Conservation (phyloP, 495 filamentous ascomycete species). For the Astrothelium macrocarpum region DNA sequence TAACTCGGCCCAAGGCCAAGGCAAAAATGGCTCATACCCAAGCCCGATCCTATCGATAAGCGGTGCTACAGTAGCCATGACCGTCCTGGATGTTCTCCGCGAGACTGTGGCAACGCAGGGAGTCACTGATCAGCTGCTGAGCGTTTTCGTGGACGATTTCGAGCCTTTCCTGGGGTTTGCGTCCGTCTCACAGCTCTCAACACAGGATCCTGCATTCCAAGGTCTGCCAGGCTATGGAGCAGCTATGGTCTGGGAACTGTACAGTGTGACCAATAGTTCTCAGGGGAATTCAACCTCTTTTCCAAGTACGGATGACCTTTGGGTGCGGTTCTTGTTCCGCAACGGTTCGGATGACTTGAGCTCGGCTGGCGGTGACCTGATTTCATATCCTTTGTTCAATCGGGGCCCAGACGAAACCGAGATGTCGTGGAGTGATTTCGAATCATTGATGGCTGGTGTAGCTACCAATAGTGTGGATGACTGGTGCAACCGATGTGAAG, state of each 20-base stretch:
- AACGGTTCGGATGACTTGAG: constrained; percentile 48
- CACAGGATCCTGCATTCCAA: constrained; percentile 55
- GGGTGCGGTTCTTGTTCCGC: constrained; percentile 66
- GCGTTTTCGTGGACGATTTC: constrained; percentile 59
- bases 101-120: constrained; percentile 33
- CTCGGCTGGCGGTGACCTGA: constrained; percentile 37
- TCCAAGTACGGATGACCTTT: constrained; percentile 48
- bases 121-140: constrained; percentile 37
- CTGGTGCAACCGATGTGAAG: constrained; percentile 62
- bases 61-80: constrained; percentile 13
- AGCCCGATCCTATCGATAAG: constrained; percentile 13
- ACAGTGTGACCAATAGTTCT: constrained; percentile 36
- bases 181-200: constrained; percentile 44
- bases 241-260: constrained; percentile 67
- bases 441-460: constrained; percentile 47
- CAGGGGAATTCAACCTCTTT: constrained; percentile 25
- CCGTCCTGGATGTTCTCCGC: constrained; percentile 44
- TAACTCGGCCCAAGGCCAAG: constrained; percentile 11
- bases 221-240: constrained; percentile 60
- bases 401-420: constrained; percentile 38
- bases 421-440: constrained; percentile 58
- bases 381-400: constrained; percentile 55
- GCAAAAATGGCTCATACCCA: constrained; percentile 7
- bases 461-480: constrained; percentile 44
- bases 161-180: constrained; percentile 47